Conservation (phyloP, 176 grass and related monocot species). For the Elymus sibiricus region DNA sequence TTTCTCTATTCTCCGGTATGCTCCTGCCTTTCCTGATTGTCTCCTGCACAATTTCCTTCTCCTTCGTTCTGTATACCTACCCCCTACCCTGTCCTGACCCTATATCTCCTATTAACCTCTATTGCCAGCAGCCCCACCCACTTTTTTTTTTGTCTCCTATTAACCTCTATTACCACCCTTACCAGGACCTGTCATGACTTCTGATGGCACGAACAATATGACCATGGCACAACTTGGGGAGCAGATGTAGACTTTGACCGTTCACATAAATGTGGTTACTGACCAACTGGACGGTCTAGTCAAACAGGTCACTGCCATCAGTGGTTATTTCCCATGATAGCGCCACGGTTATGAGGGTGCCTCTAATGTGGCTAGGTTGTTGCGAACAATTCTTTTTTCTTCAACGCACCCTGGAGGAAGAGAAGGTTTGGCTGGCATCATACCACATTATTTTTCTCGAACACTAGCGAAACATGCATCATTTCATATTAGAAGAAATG, state of each 20-base stretch:
- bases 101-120: not conserved
- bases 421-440: not conserved
- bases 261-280: not conserved
- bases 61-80: not conserved
- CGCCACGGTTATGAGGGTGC: not conserved
- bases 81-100: not conserved
- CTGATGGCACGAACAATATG: not conserved
- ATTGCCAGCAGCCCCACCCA: not conserved
- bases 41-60: not conserved
- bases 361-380: not conserved
- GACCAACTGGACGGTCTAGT: not conserved
- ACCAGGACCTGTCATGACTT: not conserved
- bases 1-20: not conserved
- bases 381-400: not conserved
- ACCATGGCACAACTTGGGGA: not conserved
- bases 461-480: no score
- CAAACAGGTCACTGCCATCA: not conserved
- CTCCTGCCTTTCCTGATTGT: constrained; percentile 3
- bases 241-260: not conserved
- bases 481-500: no score
- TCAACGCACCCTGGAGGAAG: not conserved
- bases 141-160: not conserved
- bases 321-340: not conserved
- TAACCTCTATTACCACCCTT: not conserved
- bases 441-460: not conserved